These are phyloP conservation scores for Taphrina pruni DNA, from an alignment of 1,139 yeast species.

Conservation along the genomic window DNA sequence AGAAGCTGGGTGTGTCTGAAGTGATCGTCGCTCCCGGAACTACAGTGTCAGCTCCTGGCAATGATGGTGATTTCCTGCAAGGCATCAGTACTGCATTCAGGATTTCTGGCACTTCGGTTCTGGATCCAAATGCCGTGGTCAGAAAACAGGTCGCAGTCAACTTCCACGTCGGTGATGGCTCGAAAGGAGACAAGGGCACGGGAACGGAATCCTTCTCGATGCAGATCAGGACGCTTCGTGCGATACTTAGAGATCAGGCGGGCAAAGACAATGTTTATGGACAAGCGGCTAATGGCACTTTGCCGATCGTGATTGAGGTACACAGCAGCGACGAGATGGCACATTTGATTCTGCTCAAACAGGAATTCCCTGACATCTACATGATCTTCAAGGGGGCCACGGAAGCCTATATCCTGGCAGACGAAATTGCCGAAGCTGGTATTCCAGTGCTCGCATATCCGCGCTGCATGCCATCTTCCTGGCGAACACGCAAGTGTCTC, in stretches of 20 bases:
- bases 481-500: conserved; percentile 19
- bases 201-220: conserved; percentile 16
- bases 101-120: conserved; percentile 2
- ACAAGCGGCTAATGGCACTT: conserved; percentile 10
- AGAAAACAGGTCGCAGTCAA: conserved; percentile 23
- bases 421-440: conserved; percentile 18
- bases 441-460: conserved; percentile 21
- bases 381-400: conserved; percentile 26
- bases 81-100: conserved; percentile 26
- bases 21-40: conserved; percentile 21
- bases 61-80: conserved; percentile 23
- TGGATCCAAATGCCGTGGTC: conserved; percentile 10
- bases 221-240: conserved; percentile 21
- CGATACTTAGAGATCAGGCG: background rate
- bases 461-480: conserved; percentile 21
- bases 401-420: conserved; percentile 25
- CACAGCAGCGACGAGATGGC: conserved; percentile 29
- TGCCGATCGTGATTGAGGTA: conserved; percentile 15
- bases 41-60: background rate
- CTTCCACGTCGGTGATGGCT: conserved; percentile 18
- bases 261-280: conserved; percentile 21
- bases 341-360: conserved; percentile 23
- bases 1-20: conserved; percentile 13
- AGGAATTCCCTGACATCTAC: conserved; percentile 14
- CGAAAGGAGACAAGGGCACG: conserved; percentile 19